Conservation (phyloP, 805 yeast genomes). For the Candida pini region DNA sequence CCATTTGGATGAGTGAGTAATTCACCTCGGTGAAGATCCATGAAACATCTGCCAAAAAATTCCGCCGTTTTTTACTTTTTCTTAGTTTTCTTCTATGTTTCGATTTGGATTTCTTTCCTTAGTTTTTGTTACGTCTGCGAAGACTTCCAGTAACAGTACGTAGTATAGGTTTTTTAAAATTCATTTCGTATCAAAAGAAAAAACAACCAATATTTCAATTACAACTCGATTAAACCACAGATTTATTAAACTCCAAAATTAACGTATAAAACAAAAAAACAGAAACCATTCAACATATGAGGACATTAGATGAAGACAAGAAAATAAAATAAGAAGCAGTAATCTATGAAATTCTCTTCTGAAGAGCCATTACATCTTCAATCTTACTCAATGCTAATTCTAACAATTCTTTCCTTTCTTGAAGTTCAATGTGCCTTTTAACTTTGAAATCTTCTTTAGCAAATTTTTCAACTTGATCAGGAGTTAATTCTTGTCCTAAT, state of each 20-base stretch:
- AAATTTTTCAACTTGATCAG: conserved; percentile 77
- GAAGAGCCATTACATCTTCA: conserved; percentile 73
- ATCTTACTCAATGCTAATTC: conserved; percentile 81
- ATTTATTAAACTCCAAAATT: no score
- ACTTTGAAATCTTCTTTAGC: conserved; percentile 95
- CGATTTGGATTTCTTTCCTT: neutral
- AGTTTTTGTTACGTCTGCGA: neutral
- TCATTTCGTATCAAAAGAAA: neutral
- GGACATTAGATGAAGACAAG: no score
- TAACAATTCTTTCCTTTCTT: conserved; percentile 83
- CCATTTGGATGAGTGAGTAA: no score
- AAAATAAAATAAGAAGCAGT: neutral
- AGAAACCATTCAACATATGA: no score
- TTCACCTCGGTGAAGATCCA: no score
- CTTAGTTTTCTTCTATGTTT: neutral
- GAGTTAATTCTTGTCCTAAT: conserved; percentile 55
- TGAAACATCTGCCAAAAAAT: no score
- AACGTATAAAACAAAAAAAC: neutral
- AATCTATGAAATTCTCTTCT: conserved; percentile 27
- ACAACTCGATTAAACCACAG: no score
- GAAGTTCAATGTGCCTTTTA: conserved; percentile 85
- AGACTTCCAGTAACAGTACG: neutral
- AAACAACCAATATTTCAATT: no score
- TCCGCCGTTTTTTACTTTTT: neutral
- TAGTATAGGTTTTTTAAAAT: neutral